These are phyloP conservation scores for Xerocomellus chrysenteron DNA, from an alignment of 768 basidiomycete genomes.

Conservation along the genomic window DNA sequence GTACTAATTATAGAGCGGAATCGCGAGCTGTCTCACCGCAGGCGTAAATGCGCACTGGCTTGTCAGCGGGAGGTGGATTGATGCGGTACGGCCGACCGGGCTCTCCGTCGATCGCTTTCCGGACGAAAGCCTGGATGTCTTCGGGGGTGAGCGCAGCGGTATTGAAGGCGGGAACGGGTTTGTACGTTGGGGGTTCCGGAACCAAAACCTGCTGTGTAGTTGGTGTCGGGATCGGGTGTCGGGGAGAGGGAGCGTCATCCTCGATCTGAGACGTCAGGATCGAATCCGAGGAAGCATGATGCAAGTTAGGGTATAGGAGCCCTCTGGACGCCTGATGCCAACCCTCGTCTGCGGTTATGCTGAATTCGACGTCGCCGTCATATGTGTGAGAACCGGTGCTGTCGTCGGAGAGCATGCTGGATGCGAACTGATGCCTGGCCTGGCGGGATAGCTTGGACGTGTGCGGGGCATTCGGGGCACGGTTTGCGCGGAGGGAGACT, in stretches of 20 bases:
- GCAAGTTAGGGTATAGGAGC: slow-evolving; percentile 33
- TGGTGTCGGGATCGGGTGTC: slow-evolving; percentile 21
- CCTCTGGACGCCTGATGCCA: slow-evolving; percentile 31
- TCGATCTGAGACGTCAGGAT: slow-evolving; percentile 49
- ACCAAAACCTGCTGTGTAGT: slow-evolving; percentile 35
- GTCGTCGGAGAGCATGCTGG: slow-evolving; percentile 60
- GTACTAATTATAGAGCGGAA: neutral
- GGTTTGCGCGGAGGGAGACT: slow-evolving; percentile 20
- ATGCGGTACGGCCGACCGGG: slow-evolving; percentile 72
- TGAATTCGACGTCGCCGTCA: slow-evolving; percentile 86
- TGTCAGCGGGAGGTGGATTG: slow-evolving; percentile 74
- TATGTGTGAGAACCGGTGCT: slow-evolving; percentile 86
- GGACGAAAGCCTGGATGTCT: slow-evolving; percentile 80
- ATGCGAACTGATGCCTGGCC: slow-evolving; percentile 53
- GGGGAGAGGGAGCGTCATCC: slow-evolving; percentile 12
- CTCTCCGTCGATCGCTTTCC: slow-evolving; percentile 72
- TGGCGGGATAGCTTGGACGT: slow-evolving; percentile 22
- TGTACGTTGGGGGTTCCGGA: slow-evolving; percentile 40
- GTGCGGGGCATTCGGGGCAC: slow-evolving; percentile 28
- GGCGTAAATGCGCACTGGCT: slow-evolving; percentile 89
- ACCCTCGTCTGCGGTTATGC: slow-evolving; percentile 58
- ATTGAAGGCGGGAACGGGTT: slow-evolving; percentile 47
- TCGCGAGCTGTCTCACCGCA: slow-evolving; percentile 60
- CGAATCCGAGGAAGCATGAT: slow-evolving; percentile 49
- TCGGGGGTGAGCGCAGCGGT: slow-evolving; percentile 66